These are phyloP conservation scores for Handroanthus guayacan DNA, from an alignment of 257 asterid genomes.

Conservation along the genomic window DNA sequence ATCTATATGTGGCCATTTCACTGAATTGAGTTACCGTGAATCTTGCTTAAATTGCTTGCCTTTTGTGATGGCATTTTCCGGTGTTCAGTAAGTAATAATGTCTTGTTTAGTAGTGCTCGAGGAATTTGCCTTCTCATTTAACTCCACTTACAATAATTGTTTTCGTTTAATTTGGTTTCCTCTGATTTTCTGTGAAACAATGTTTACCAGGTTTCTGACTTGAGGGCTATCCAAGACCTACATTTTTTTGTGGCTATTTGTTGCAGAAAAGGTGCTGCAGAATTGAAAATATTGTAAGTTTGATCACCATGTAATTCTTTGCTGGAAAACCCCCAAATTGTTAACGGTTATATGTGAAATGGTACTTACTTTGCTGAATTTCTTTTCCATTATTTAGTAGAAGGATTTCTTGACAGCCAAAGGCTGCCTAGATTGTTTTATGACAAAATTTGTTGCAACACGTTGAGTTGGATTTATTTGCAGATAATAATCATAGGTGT, in stretches of 20 bases:
- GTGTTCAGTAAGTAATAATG: background rate
- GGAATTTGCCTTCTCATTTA: background rate
- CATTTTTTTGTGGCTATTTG: background rate
- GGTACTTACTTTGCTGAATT: conserved; percentile 5
- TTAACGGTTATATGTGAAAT: background rate
- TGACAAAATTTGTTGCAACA: conserved; percentile 4
- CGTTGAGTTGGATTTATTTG: conserved; percentile 1
- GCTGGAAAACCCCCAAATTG: background rate
- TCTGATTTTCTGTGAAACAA: background rate
- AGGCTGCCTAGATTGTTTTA: background rate
- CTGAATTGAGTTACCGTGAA: conserved; percentile 3
- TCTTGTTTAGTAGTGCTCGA: conserved; percentile 5
- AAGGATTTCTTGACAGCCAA: background rate
- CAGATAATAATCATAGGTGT: conserved; percentile 20
- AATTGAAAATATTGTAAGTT: conserved; percentile 34
- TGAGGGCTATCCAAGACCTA: conserved; percentile 14
- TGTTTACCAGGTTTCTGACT: conserved; percentile 32
- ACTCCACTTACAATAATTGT: background rate
- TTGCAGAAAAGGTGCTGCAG: conserved; percentile 26
- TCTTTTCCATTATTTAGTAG: conserved; percentile 6
- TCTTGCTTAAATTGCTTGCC: conserved; percentile 18
- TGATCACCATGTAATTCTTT: conserved; percentile 16
- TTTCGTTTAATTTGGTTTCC: conserved; percentile 8
- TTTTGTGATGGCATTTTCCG: conserved; percentile 6
- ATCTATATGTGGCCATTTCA: background rate